These are phyloP conservation scores for Curvularia hawaiiensis DNA, from an alignment of 2,329 filamentous ascomycete species.

Conservation along the genomic window DNA sequence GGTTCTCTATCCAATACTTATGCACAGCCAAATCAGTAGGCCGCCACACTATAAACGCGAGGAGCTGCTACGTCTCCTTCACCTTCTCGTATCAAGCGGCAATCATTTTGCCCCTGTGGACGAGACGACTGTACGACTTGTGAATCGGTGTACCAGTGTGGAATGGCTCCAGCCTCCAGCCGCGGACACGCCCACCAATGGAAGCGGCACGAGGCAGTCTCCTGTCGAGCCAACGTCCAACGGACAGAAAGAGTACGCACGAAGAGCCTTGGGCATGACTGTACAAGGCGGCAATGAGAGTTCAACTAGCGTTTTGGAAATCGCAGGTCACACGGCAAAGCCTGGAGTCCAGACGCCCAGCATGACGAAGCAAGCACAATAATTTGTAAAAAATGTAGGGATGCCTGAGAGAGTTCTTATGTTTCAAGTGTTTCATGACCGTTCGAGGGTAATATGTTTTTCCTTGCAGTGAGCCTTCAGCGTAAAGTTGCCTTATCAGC, in stretches of 20 bases:
- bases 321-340: conserved; percentile 48
- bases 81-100: conserved; percentile 68
- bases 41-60: conserved; percentile 91
- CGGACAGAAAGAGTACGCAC: conserved; percentile 46
- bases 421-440: neutral
- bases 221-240: conserved; percentile 30
- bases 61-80: conserved; percentile 78
- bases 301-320: conserved; percentile 45
- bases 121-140: conserved; percentile 77
- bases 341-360: conserved; percentile 50
- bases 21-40: conserved; percentile 86
- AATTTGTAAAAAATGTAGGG: neutral
- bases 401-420: neutral
- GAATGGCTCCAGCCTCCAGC: conserved; percentile 62
- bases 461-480: conserved; percentile 3
- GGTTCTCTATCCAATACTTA: conserved; percentile 86
- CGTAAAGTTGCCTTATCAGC: conserved; percentile 6
- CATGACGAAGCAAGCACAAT: conserved; percentile 30
- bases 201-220: conserved; percentile 27
- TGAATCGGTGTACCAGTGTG: conserved; percentile 75
- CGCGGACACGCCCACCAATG: conserved; percentile 27
- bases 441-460: neutral
- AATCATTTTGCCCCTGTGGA: conserved; percentile 81
- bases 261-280: conserved; percentile 48
- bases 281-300: conserved; percentile 45